phyloP scores from a whole-genome alignment of 139 green algal genomes.

The Pseudopediastrum boryanum region DNA sequence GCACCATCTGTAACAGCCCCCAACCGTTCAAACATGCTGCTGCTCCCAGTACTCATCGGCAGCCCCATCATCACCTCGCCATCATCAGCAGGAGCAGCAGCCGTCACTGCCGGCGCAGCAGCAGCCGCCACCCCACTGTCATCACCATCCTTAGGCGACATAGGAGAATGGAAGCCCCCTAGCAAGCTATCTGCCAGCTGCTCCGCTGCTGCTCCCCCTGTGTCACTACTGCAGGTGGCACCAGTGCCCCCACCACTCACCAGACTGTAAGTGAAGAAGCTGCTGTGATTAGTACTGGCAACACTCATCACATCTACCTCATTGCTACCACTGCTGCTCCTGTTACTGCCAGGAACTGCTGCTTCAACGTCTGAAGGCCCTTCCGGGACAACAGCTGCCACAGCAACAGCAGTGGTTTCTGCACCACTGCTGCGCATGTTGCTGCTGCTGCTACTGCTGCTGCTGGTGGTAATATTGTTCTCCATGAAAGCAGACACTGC shows the following conservation, averaged over 20 bases:
- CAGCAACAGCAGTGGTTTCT: background rate
- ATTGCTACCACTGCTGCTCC: too few species aligned
- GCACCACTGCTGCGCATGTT: background rate
- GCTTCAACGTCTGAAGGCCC: background rate
- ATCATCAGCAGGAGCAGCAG: background rate
- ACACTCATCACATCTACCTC: constrained; percentile 2
- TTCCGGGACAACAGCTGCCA: background rate
- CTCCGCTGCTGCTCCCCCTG: constrained; percentile 7
- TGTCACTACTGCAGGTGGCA: constrained; percentile 27
- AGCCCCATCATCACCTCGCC: too few species aligned
- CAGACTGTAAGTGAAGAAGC: constrained; percentile 21
- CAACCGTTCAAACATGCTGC: background rate
- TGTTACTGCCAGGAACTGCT: background rate
- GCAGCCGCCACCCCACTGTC: background rate
- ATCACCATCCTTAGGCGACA: background rate
- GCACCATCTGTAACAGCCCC: background rate
- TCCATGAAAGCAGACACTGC: background rate
- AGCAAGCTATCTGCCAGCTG: constrained; percentile 28
- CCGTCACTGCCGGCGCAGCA: background rate
- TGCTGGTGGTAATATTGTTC: background rate
- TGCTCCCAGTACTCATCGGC: background rate
- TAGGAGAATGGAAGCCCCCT: background rate
- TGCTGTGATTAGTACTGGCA: background rate
- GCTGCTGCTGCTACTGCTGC: constrained; percentile 3
- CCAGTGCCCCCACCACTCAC: too few species aligned